A percentile compares a stretch with the other conserved stretches of the same genome.
Conservation (phyloP, 106 monocot species). For the Iris macrosiphon region DNA sequence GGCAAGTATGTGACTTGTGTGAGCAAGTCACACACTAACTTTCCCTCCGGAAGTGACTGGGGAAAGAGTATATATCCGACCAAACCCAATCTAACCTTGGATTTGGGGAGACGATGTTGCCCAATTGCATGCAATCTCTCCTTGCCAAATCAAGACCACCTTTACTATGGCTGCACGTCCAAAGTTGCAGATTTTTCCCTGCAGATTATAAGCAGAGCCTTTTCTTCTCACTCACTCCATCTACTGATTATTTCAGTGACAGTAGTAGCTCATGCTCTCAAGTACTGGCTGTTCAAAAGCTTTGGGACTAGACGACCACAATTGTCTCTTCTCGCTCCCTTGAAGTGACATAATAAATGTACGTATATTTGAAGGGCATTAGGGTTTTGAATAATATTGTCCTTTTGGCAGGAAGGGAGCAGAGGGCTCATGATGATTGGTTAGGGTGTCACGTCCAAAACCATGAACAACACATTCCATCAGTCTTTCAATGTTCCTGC, state of each 20-base stretch:
- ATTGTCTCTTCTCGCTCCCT: no score
- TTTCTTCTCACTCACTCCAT: slow-evolving; percentile 44
- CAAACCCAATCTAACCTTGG: slow-evolving; percentile 17
- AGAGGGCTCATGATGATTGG: slow-evolving; percentile 33
- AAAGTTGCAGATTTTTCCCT: slow-evolving; percentile 37
- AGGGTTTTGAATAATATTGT: slow-evolving; percentile 15
- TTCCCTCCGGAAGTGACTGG: slow-evolving; percentile 19
- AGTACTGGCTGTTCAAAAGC: no score
- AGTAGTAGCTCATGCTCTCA: no score
- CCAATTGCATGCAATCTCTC: slow-evolving; percentile 33
- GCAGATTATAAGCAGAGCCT: slow-evolving; percentile 2
- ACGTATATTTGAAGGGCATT: slow-evolving; percentile 7
- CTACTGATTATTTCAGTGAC: not conserved
- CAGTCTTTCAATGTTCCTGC: slow-evolving; percentile 17
- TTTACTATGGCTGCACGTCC: slow-evolving; percentile 21
- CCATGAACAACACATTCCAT: slow-evolving; percentile 42
- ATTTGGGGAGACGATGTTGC: slow-evolving; percentile 33
- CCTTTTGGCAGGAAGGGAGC: slow-evolving; percentile 2
- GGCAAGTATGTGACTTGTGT: slow-evolving; percentile 7
- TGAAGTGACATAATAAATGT: no score
- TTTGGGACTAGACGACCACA: no score
- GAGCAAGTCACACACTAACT: slow-evolving; percentile 8
- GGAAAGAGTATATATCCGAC: no score
- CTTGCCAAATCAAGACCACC: slow-evolving; percentile 19
- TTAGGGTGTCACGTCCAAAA: slow-evolving; percentile 36